Base-by-base conservation (phyloP, 108 stramenopile species). In the Cyclostephanos tholiformis region DNA sequence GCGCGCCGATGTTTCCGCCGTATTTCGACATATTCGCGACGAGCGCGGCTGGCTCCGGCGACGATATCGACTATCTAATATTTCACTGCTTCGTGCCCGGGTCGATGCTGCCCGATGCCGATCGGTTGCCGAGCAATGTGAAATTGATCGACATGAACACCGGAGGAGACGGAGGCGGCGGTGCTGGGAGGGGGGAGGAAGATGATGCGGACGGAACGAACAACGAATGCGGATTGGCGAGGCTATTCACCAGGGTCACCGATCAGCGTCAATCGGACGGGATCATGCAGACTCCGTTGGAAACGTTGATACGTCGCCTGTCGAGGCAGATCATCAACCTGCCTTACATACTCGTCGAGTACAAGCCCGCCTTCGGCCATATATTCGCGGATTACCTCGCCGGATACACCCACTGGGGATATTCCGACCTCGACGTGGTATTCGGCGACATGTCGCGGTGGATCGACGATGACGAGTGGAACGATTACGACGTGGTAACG, bases 311-410 rank as follows among this genome's bases (percentile, higher is more conserved):
- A n/a, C n/a, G n/a, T n/a, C n/a, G n/a, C n/a, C n/a, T n/a, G n/a
- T n/a, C n/a, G n/a, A n/a, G n/a, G n/a, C n/a, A n/a, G n/a, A n/a
- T n/a, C n/a, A n/a, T n/a, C n/a, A n/a, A n/a, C n/a, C n/a, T n/a
- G n/a, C n/a, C 96, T 1, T 96, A 96, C 71, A 84, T 88, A n/a
- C 73, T 97, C 62, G 95, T 96, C 38, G 96, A 97, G 80, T 97
- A 90, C 82, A 97, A 97, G 82, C 96, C 97, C 1, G 94, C 96
- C 22, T 82, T 93, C 39, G 97, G 97, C 12, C 91, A 96, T 74
- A 89, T 97, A 41, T 97, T 96, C 79, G 67, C 75, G 19, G 88
- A 92, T 0, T 91, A 88, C 64, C 69, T 96, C 12, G 55, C 23
- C 0, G 79, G 75, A 4, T 97, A 97, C 66, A 65, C 92, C 3